phyloP scores from a whole-genome alignment of 306 rosid species.

The Prunus dulcis region DNA sequence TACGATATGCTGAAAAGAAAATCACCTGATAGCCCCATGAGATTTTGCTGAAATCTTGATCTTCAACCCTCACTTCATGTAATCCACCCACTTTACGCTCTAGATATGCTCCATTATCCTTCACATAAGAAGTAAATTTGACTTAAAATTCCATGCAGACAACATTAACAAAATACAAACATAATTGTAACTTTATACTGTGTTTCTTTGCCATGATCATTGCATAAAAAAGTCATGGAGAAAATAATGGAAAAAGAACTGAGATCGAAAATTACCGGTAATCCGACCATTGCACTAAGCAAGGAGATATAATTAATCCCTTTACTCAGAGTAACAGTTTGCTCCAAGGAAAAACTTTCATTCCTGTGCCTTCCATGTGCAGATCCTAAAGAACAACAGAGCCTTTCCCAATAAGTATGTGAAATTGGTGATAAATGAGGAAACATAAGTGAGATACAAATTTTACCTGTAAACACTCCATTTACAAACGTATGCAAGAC shows the following conservation, averaged over 20 bases:
- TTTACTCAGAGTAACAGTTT: conserved; percentile 34
- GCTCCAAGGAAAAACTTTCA: conserved; percentile 34
- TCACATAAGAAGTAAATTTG: conserved; percentile 18
- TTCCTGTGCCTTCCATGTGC: conserved; percentile 53
- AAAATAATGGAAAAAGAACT: neutral
- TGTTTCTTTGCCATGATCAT: neutral
- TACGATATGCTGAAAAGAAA: neutral
- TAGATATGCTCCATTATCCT: conserved; percentile 77
- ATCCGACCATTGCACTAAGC: conserved; percentile 79
- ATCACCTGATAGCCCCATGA: conserved; percentile 83
- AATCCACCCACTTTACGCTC: conserved; percentile 65
- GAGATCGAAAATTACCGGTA: conserved; percentile 55
- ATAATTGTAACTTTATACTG: neutral
- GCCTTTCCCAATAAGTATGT: neutral
- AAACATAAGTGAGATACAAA: neutral
- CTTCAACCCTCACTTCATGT: conserved; percentile 38
- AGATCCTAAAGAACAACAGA: conserved; percentile 49
- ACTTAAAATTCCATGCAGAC: neutral
- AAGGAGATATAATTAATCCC: conserved; percentile 71
- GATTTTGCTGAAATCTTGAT: conserved; percentile 39
- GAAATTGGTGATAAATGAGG: neutral
- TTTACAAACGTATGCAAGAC: conserved; percentile 66
- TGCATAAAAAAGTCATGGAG: neutral
- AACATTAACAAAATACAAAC: neutral
- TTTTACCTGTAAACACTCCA: conserved; percentile 57